Conservation (phyloP, 352 stramenopile species). For the Globisporangium alternatum region DNA sequence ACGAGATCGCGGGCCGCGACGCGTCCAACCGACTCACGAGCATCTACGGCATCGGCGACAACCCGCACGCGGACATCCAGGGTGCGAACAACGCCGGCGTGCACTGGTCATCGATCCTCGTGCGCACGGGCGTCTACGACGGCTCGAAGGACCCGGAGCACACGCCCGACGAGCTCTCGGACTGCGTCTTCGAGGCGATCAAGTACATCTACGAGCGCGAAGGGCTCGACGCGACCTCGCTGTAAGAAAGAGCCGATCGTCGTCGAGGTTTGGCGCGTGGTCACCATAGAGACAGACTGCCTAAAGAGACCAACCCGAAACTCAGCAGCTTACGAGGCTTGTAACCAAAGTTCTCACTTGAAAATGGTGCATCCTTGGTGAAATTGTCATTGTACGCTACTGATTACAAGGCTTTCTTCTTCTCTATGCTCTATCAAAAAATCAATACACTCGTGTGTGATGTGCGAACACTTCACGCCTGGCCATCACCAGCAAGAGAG, state of each 20-base stretch:
- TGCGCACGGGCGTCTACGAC: conserved; percentile 85
- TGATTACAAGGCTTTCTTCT: neutral
- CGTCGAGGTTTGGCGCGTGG: neutral
- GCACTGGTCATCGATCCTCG: conserved; percentile 83
- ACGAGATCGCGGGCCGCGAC: conserved; percentile 42
- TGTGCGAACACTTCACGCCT: neutral
- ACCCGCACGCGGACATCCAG: conserved; percentile 83
- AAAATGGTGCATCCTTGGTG: neutral
- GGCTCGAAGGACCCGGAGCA: conserved; percentile 60
- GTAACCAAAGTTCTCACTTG: neutral
- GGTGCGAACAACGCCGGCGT: conserved; percentile 82
- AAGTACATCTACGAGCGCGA: conserved; percentile 70
- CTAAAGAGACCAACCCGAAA: neutral
- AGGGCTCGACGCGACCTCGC: conserved; percentile 35
- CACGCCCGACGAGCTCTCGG: conserved; percentile 53
- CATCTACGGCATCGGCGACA: conserved; percentile 90
- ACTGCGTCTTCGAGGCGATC: conserved; percentile 73
- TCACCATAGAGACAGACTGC: neutral
- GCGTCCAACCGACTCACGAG: conserved; percentile 37
- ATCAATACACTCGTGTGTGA: neutral
- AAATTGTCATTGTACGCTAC: neutral
- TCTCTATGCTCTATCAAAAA: conserved; percentile 11
- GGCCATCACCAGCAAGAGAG: neutral
- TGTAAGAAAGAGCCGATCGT: conserved; percentile 22
- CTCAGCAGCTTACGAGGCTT: neutral